These are phyloP conservation scores for Pythium folliculosum DNA, from an alignment of 352 stramenopile genomes.

Conservation along the genomic window DNA sequence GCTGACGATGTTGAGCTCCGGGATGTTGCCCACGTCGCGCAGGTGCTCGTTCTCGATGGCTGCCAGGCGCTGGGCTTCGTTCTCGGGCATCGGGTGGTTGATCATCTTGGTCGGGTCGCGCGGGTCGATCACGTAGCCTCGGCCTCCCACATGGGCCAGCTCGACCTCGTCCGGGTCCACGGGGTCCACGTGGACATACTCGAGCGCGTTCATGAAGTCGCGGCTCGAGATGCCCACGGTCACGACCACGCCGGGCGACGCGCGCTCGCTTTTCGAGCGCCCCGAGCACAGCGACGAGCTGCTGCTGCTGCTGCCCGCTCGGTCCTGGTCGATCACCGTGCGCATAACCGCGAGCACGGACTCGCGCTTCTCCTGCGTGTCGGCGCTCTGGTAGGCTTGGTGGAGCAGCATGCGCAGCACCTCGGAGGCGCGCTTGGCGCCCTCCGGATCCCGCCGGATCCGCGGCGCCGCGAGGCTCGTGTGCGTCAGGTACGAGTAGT, in stretches of 20 bases:
- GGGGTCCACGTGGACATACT: conserved; percentile 12
- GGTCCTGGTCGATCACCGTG: conserved; percentile 41
- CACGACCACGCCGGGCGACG: conserved; percentile 6
- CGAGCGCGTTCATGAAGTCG: conserved; percentile 14
- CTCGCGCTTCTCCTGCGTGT: conserved; percentile 36
- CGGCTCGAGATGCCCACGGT: conserved; percentile 9
- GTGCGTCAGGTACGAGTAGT: conserved; percentile 49
- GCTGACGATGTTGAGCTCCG: conserved; percentile 72
- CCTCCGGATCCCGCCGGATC: conserved; percentile 31
- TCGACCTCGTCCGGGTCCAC: conserved; percentile 1
- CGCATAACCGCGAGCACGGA: conserved; percentile 50
- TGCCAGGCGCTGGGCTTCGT: conserved; percentile 50
- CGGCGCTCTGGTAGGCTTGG: conserved; percentile 36
- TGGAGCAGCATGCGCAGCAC: conserved; percentile 42
- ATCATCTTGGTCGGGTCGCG: conserved; percentile 3
- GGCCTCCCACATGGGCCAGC: conserved; percentile 16
- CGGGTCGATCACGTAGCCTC: conserved; percentile 21
- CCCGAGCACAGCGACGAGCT: conserved; percentile 2
- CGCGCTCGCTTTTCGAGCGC: neutral
- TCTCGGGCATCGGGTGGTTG: conserved; percentile 28
- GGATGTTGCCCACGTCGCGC: conserved; percentile 40
- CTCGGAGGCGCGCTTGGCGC: conserved; percentile 29
- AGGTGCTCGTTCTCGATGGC: conserved; percentile 38
- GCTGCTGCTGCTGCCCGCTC: neutral
- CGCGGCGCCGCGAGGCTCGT: conserved; percentile 30